These are phyloP conservation scores for Pleurotus salmoneostramineus DNA, from an alignment of 768 basidiomycete genomes.

Conservation along the genomic window DNA sequence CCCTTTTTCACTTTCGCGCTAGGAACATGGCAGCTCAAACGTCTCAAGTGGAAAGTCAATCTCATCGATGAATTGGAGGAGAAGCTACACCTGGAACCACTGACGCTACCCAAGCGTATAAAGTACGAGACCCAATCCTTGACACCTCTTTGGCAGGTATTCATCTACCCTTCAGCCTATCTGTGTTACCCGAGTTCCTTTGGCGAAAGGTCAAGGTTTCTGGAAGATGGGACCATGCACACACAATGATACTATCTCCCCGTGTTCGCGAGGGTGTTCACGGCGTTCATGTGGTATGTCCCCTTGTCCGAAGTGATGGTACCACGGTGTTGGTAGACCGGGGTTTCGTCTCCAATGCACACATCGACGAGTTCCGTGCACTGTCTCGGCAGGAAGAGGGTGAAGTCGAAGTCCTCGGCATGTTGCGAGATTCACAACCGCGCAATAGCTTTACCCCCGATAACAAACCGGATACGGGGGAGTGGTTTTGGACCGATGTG, in stretches of 20 bases:
- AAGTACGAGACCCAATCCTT: slow-evolving; percentile 54
- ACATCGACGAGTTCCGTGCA: slow-evolving; percentile 22
- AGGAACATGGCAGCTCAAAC: slow-evolving; percentile 91
- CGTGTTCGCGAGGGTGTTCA: slow-evolving; percentile 84
- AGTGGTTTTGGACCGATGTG: slow-evolving; percentile 94
- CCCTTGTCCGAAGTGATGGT: slow-evolving; percentile 74
- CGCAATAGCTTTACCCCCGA: slow-evolving; percentile 86
- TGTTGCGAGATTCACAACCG: slow-evolving; percentile 75
- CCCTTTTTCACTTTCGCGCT: slow-evolving; percentile 88
- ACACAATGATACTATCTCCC: slow-evolving; percentile 79
- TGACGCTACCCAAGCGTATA: slow-evolving; percentile 76
- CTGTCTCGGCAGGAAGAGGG: slow-evolving; percentile 32
- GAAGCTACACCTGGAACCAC: slow-evolving; percentile 77
- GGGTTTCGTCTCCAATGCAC: slow-evolving; percentile 76
- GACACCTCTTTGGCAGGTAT: slow-evolving; percentile 13
- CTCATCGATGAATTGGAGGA: slow-evolving; percentile 93
- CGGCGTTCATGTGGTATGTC: slow-evolving; percentile 87
- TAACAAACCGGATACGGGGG: slow-evolving; percentile 72
- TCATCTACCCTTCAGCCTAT: slow-evolving; percentile 38
- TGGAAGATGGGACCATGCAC: slow-evolving; percentile 77
- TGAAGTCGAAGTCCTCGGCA: slow-evolving; percentile 76
- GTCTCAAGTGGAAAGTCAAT: slow-evolving; percentile 91
- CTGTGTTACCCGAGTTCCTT: slow-evolving; percentile 81
- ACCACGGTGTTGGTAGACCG: slow-evolving; percentile 89
- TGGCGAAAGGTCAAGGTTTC: slow-evolving; percentile 80